Conservation (phyloP, 106 monocot species). For the Dactylorhiza incarnata region DNA sequence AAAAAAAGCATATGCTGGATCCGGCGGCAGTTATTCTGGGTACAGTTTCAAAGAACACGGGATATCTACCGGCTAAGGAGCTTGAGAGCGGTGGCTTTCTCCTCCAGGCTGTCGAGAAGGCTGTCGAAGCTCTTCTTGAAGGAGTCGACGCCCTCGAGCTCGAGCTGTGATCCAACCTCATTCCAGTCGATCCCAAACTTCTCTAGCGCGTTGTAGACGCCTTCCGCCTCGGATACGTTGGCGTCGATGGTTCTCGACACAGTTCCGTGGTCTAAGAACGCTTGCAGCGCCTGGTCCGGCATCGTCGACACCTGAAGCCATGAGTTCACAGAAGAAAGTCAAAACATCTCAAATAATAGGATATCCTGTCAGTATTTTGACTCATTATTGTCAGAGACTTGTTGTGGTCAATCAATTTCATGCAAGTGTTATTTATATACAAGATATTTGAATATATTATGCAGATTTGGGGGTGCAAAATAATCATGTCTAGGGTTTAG, state of each 20-base stretch:
- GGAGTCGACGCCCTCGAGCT: slow-evolving; percentile 75
- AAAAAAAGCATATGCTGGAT: neutral
- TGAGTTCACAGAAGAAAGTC: no score
- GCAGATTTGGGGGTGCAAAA: no score
- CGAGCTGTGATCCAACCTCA: slow-evolving; percentile 61
- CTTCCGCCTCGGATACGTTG: slow-evolving; percentile 70
- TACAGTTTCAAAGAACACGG: neutral
- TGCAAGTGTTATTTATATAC: no score
- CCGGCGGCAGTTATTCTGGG: neutral
- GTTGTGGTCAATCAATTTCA: no score
- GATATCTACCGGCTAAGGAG: slow-evolving; percentile 21
- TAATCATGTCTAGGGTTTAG: no score
- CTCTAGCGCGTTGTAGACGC: slow-evolving; percentile 73
- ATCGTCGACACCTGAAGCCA: slow-evolving; percentile 81
- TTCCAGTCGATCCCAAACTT: slow-evolving; percentile 73
- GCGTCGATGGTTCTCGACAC: slow-evolving; percentile 72
- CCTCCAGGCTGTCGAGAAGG: slow-evolving; percentile 59
- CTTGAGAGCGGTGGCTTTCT: slow-evolving; percentile 74
- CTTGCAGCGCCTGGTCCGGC: slow-evolving; percentile 83
- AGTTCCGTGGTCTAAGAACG: slow-evolving; percentile 72
- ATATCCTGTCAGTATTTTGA: no score
- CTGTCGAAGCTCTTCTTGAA: slow-evolving; percentile 97
- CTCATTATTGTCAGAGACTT: no score
- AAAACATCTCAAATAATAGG: no score
- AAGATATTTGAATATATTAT: no score